Base-by-base conservation (phyloP, 31 red algal genomes). In the Odonthalia washingtoniensis region DNA sequence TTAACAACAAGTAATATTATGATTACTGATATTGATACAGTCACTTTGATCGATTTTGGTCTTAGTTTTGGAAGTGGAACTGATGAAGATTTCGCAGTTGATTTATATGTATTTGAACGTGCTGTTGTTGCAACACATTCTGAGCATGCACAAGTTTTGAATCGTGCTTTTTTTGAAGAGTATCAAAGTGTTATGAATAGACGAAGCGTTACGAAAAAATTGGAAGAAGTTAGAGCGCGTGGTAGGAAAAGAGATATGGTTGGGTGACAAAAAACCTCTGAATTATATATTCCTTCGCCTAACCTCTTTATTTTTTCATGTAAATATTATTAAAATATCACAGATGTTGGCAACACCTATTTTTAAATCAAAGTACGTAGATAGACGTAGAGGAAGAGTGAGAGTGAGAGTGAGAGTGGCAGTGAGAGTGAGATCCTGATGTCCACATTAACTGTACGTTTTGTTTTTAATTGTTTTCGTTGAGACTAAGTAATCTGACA, bases 71-170 rank as follows among this genome's bases (percentile, higher is more conserved):
- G 65, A 18, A 87, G 82, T 40, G 64, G 35, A 31, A 81, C 74
- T 0, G 92, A 94, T 17, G 95, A 98, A 70, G 95, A 94, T 79
- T 80, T 90, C 73, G 95, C 95, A 38, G 95, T 98, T 2, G 95
- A 98, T 53, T 63, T 98, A 46, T 98, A 94, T 82, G 95, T 98
- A 45, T 79, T 98, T 44, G 95, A 98, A 73, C 78, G 95, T 21
- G 95, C 95, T 16, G 73, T 98, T 1, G 53, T 78, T 26, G 89
- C 92, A 2, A 90, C 88, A 31, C 87, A 92, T 64, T 86, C 86
- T 1, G 83, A 87, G 72, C 39, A 57, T 31, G 94, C 89, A 27
- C 81, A 75, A n/a, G 44, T 30, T n/a, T 38, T 89, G 1, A 90
- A 87, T 49, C 66, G 40, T 3, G 79, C 89, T 28, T 82, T 92